Evolutionary conservation across 2,329 filamentous ascomycete species (phyloP), one percentile per base, ranked within the genome.

Genomic region (Sordariomycetes sp.): DNA sequence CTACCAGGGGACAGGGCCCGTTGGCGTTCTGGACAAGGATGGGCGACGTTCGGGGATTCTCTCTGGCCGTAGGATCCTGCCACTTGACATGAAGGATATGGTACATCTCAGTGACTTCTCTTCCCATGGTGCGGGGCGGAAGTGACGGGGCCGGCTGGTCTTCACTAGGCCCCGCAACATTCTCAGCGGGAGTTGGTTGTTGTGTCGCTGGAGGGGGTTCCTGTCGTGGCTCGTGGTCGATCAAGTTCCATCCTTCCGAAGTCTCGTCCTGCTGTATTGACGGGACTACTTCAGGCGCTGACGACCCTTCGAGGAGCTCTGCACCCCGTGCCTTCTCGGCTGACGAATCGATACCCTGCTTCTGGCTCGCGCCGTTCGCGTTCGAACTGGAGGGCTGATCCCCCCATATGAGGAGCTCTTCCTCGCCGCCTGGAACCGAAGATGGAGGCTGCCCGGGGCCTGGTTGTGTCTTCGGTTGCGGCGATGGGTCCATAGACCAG

Each of bases 1-100:
- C 94, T 28, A 99, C 83, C 16, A 99, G 74, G 1, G 94, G 94
- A 70, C 94, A 99, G 1, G 94, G 94, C 0, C 94, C 94, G 65
- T 99, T 99, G 59, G 87, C 84, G 64, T 97, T 97, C 67, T 99
- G 93, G 3, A 95, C 85, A 48, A 97, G 76, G 59, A 97, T 90
- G 0, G 94, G 93, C 0, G 90, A 93, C n/a, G 81, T 79, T 51
- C 90, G 80, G 43, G 89, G 77, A 57, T 83, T 83, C n/a, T 80
- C 77, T 1, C 76, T 69, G 0, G 79, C 76, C 12, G 69, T 80
- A 2, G 76, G 71, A 68, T 97, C 90, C 60, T 85, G 78, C 92
- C 93, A 97, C 61, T 82, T 85, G 61, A 97, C 86, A 60, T 92
- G 91, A 68, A 96, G 95, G 69, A 97, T 92, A 59, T 91, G 88